Conservation (phyloP, 495 filamentous ascomycete species). For the Penicillium paxilli region DNA sequence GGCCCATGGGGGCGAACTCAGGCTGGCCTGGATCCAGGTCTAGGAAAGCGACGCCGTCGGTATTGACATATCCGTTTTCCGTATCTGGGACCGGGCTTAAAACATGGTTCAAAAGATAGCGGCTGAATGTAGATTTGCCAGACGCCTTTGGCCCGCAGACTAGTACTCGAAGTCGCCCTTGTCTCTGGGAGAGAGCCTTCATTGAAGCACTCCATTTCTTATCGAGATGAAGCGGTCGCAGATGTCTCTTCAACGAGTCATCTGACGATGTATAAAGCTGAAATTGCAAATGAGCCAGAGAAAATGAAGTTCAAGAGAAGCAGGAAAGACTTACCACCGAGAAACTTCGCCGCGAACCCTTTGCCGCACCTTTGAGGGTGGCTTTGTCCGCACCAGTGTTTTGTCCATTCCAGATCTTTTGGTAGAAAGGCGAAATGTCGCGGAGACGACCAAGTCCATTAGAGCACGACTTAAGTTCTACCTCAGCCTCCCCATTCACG, state of each 20-base stretch:
- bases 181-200: conserved; percentile 38
- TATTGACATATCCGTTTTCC: conserved; percentile 32
- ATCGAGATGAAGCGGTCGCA: conserved; percentile 63
- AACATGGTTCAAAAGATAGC: conserved; percentile 73
- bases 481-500: conserved; percentile 47
- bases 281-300: conserved; percentile 8
- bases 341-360: conserved; percentile 36
- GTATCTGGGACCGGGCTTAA: conserved; percentile 50
- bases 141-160: conserved; percentile 80
- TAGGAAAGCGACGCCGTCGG: conserved; percentile 60
- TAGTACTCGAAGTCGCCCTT: conserved; percentile 48
- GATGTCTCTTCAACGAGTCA: conserved; percentile 46
- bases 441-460: conserved; percentile 57
- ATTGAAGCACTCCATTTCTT: conserved; percentile 61
- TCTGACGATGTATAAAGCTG: conserved; percentile 49
- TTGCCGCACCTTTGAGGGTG: conserved; percentile 26
- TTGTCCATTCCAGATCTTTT: conserved; percentile 69
- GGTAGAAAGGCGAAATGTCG: conserved; percentile 67
- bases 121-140: conserved; percentile 84
- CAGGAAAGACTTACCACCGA: conserved; percentile 38
- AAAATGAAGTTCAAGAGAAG: not conserved
- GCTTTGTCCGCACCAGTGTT: conserved; percentile 40
- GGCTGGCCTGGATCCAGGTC: conserved; percentile 86
- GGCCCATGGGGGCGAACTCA: conserved; percentile 76
- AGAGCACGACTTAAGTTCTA: conserved; percentile 54